Evolutionary conservation across 495 filamentous ascomycete genomes (phyloP), one percentile per base, ranked within the genome.

Genomic region (Neurospora sp.): DNA sequence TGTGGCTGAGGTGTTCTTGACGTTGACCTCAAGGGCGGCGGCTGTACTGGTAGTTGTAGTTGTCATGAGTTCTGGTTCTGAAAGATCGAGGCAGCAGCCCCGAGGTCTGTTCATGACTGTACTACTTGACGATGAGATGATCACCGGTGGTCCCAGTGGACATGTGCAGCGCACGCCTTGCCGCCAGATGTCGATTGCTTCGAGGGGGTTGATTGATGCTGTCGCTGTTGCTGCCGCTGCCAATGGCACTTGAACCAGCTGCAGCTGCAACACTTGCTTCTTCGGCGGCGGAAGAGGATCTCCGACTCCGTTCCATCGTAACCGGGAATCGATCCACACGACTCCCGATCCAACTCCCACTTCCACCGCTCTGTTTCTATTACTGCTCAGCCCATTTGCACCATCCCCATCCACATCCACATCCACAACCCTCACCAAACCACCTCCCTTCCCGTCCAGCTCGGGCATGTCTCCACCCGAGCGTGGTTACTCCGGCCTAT

Each of bases 401-500:
- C 31, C 31, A 35, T 31, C 16, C 5, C 0, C 5, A 44, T 16
- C 3, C 14, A 0, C 31, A 35, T 16, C 16, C 27, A 1, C 27
- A 27, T 31, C 16, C 41, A 10, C 40, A 38, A 71, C 70, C 46
- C 70, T 70, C 61, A 70, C 16, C 35, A 38, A 18, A 10, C 39
- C 70, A 48, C 39, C 72, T 4, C n/a, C 44, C 59, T 12, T 70
- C 71, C 10, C 71, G 39, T 75, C 46, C 39, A 75, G 0, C 73
- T 37, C 35, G 31, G 44, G 6, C 5, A 42, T 4, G 42, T 46
- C 31, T 35, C 70, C 35, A 35, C 35, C 22, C 16, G 31, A 35
- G 31, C 27, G 27, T 44, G 35, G 38, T 44, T 69, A 39, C 27
- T 35, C 44, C 14, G 53, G 53, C 27, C 53, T 35, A 18, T 65